A percentile compares a stretch with the other conserved stretches of the same genome.
These are phyloP conservation scores for Leptomonas seymouri DNA, from an alignment of 208 protist genomes.

Conservation along the genomic window DNA sequence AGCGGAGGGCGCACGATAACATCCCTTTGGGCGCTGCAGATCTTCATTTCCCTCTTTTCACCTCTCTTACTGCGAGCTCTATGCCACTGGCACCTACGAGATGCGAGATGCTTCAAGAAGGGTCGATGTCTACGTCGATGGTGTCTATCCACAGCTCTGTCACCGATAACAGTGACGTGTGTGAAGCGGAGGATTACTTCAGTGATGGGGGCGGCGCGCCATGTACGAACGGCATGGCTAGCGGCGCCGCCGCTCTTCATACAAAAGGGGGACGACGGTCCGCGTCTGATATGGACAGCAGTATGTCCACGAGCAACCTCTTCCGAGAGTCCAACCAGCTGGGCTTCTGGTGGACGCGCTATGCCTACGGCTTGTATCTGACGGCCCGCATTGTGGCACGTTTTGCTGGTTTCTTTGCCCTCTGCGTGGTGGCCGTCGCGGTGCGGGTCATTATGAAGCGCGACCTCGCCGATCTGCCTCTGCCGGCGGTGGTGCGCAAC, in stretches of 20 bases:
- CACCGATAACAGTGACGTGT: slow-evolving; percentile 17
- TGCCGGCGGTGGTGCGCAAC: slow-evolving; percentile 39
- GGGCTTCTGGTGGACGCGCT: slow-evolving; percentile 12
- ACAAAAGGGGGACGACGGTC: neutral
- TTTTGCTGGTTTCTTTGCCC: slow-evolving; percentile 46
- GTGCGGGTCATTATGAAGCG: slow-evolving; percentile 52
- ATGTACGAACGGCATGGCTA: slow-evolving; percentile 2
- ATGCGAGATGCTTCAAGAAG: slow-evolving; percentile 26
- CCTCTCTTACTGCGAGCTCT: neutral
- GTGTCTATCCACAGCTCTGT: slow-evolving; percentile 26
- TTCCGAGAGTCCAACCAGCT: neutral
- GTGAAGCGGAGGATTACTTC: neutral
- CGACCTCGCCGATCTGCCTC: slow-evolving; percentile 50
- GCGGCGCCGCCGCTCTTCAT: neutral
- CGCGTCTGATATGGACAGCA: slow-evolving; percentile 6
- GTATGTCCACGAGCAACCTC: slow-evolving; percentile 8
- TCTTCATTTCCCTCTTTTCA: neutral
- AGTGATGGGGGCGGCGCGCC: slow-evolving; percentile 1
- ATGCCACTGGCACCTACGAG: neutral
- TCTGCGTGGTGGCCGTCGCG: slow-evolving; percentile 39
- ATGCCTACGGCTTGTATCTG: slow-evolving; percentile 39
- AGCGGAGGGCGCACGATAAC: neutral
- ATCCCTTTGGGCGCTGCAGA: neutral
- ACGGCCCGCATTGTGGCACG: slow-evolving; percentile 39
- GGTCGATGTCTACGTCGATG: slow-evolving; percentile 24